Percentiles rank a stretch among this genome's conserved stretches.
phyloP scores from a whole-genome alignment of 1,284 basidiomycete genomes.

The Cryptococcus floricola region DNA sequence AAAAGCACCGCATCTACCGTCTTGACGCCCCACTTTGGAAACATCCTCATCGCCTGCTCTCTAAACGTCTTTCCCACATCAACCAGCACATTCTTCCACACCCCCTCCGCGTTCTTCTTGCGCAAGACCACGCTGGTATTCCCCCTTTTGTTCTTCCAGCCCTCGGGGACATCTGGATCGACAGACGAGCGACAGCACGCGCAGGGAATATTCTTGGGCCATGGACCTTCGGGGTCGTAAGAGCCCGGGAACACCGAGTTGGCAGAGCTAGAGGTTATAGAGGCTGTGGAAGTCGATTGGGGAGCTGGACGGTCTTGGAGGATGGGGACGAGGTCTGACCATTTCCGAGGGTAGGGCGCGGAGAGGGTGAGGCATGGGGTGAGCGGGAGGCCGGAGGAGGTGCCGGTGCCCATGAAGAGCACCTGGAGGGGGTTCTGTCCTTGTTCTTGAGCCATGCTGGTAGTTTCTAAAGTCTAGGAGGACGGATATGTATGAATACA shows the following conservation, averaged over 20 bases:
- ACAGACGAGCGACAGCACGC: conserved; percentile 42
- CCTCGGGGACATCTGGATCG: conserved; percentile 34
- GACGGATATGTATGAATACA: not conserved
- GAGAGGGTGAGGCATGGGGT: conserved; percentile 44
- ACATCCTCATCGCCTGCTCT: conserved; percentile 42
- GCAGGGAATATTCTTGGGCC: conserved; percentile 43
- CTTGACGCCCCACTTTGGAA: conserved; percentile 45
- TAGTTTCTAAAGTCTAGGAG: not conserved
- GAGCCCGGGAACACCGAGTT: conserved; percentile 12
- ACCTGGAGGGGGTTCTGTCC: conserved; percentile 27
- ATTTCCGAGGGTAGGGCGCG: conserved; percentile 22
- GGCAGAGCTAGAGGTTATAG: not conserved
- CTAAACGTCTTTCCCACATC: conserved; percentile 52
- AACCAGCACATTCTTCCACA: conserved; percentile 47
- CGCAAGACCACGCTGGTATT: conserved; percentile 44
- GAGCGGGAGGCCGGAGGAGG: conserved; percentile 47
- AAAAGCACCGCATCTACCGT: conserved; percentile 50
- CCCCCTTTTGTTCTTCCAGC: conserved; percentile 46
- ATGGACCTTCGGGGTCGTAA: conserved; percentile 28
- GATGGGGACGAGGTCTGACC: conserved; percentile 22
- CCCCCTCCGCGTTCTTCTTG: conserved; percentile 24
- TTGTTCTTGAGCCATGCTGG: not conserved
- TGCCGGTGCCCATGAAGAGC: conserved; percentile 48
- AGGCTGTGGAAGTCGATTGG: conserved; percentile 3
- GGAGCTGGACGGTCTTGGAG: conserved; percentile 6